Evolutionary conservation across 345 rosid species (phyloP).

Genomic region (Moricandia moricandioides): DNA sequence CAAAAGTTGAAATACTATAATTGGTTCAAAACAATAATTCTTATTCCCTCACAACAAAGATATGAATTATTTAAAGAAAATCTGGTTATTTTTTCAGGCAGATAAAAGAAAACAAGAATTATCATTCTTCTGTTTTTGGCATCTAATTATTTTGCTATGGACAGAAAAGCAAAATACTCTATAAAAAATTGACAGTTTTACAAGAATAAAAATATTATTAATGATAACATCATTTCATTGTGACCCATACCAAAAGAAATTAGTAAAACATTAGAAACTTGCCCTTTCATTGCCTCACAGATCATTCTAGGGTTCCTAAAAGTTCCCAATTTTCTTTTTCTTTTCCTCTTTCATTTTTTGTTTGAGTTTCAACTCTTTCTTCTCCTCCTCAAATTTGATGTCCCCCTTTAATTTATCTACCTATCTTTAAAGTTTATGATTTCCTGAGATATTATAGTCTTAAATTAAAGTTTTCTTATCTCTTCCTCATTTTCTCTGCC

Average conservation of each 20-base stretch:
- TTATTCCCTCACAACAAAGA: neutral
- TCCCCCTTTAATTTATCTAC: neutral
- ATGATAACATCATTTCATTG: slow-evolving; percentile 17
- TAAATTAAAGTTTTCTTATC: neutral
- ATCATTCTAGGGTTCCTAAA: slow-evolving; percentile 33
- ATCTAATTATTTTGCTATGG: slow-evolving; percentile 20
- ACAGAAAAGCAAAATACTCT: slow-evolving; percentile 13
- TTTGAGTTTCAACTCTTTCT: neutral
- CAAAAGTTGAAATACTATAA: slow-evolving; percentile 7
- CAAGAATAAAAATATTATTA: neutral
- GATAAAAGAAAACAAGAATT: neutral
- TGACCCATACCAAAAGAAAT: slow-evolving; percentile 21
- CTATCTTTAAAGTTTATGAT: neutral
- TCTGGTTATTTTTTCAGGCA: neutral
- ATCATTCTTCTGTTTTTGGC: slow-evolving; percentile 7
- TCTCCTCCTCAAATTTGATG: neutral
- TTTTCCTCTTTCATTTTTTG: slow-evolving; percentile 31
- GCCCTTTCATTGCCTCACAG: slow-evolving; percentile 27
- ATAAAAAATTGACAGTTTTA: neutral
- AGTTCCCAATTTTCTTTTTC: neutral
- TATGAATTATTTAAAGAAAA: neutral
- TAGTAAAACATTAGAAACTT: slow-evolving; percentile 7
- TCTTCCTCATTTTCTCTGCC: slow-evolving; percentile 15
- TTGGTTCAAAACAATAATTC: neutral
- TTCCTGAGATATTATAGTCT: neutral